phyloP scores from a whole-genome alignment of 371 early-diverging fungal species.

The Astathelohania contejeani region DNA sequence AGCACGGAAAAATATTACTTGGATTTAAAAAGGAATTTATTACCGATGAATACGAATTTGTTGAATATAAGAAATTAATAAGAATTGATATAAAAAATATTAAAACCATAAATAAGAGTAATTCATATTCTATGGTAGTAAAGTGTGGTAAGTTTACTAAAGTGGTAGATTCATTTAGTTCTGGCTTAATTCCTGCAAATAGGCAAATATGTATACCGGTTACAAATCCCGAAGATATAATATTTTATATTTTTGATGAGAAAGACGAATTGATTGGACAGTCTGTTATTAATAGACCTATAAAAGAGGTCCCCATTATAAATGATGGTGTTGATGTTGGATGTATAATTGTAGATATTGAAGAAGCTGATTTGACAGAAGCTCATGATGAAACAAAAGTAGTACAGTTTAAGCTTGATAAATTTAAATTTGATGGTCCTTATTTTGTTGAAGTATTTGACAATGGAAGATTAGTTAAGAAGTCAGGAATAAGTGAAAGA shows the following conservation, averaged over 20 bases:
- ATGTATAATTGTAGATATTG: background rate
- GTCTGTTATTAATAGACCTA: background rate
- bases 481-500: too few species aligned
- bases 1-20: constrained; percentile 35
- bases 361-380: constrained; percentile 1
- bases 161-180: constrained; percentile 36
- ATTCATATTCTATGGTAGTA: constrained; percentile 36
- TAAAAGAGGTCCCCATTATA: too few species aligned
- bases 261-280: constrained; percentile 37
- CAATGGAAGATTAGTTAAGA: too few species aligned
- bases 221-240: constrained; percentile 9
- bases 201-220: constrained; percentile 31
- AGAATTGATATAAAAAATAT: constrained; percentile 17
- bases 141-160: constrained; percentile 24
- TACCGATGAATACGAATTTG: constrained; percentile 6
- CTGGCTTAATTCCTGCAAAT: constrained; percentile 13
- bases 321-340: constrained; percentile 1
- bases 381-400: constrained; percentile 1
- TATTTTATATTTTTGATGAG: constrained; percentile 37
- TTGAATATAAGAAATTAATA: constrained; percentile 24
- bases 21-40: constrained; percentile 27
- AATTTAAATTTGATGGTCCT: too few species aligned
- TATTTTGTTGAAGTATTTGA: too few species aligned
- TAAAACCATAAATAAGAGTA: constrained; percentile 23
- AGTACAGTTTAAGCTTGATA: too few species aligned